Base-by-base conservation (phyloP, 2,329 filamentous ascomycete genomes). In the Allantophomopsis lycopodina region DNA sequence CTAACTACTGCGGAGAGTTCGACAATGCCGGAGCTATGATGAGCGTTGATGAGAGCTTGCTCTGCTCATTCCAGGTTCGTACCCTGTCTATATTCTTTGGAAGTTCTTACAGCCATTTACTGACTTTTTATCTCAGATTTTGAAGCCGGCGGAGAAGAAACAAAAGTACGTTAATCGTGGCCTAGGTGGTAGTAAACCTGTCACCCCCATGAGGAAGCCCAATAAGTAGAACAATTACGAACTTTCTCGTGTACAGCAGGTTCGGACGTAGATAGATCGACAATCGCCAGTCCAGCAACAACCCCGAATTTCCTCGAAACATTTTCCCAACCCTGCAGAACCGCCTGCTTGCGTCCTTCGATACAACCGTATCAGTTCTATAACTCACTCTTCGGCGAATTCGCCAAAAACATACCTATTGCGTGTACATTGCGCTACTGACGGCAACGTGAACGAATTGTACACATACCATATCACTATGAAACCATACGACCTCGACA, bases 81-180 rank as follows among this genome's bases (percentile, higher is more conserved):
- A 7, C 48, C 31, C 13, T 28, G 8, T 23, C 32, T 20, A 20
- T 20, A 20, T 20, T 28, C 20, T 16, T 10, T 2, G 18, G 35
- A 38, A 17, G 20, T 16, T 14, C 23, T n/a, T 11, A n/a, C 21
- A 30, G n/a, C 21, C 16, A n/a, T 32, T 33, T 12, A 31, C 41
- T 56, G 45, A 58, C 42, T 42, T 28, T 44, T 7, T 37, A 21
- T 39, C 30, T 35, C 30, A 94, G 86, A 96, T 98, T 60, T 74
- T 98, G 70, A 98, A 96, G 73, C 91, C 91, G 58, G 91, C 91
- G 64, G 91, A 98, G 77, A 98, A 98, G 81, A 98, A 98, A 81
- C 89, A 95, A 85, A 96, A 96, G 88, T 96, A 94, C 73, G 88
- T 93, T 60, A 74, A 78, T 65, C 71, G 71, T 68, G 71, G 73